These are phyloP conservation scores for Megacollybia marginata DNA, from an alignment of 768 basidiomycete genomes.

Conservation along the genomic window DNA sequence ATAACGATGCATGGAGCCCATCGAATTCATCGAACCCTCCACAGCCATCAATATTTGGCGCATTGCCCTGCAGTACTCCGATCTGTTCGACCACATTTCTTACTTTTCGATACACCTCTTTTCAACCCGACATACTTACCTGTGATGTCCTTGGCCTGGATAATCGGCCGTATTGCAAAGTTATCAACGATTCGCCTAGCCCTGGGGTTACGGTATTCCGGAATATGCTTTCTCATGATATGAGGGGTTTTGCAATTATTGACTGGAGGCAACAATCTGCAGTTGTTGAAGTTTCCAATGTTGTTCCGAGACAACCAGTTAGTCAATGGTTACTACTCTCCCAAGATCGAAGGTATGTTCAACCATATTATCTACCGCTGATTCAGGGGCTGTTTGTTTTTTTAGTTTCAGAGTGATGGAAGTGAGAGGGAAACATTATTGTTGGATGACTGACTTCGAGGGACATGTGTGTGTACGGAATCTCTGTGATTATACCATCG, in stretches of 20 bases:
- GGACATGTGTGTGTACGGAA: slow-evolving; percentile 20
- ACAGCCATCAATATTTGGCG: slow-evolving; percentile 34
- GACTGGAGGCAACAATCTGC: slow-evolving; percentile 22
- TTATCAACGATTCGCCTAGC: slow-evolving; percentile 15
- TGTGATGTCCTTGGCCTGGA: slow-evolving; percentile 11
- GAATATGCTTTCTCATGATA: slow-evolving; percentile 12
- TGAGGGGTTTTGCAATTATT: slow-evolving; percentile 26
- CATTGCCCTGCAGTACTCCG: slow-evolving; percentile 27
- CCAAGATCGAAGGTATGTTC: slow-evolving; percentile 25
- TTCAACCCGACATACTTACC: slow-evolving; percentile 27
- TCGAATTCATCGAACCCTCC: too few relatives aligned
- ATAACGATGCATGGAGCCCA: too few relatives aligned
- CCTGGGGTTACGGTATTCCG: slow-evolving; percentile 21
- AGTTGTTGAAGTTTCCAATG: slow-evolving; percentile 24
- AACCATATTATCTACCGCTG: not conserved
- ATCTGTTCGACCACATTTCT: slow-evolving; percentile 11
- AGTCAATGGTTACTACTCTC: slow-evolving; percentile 30
- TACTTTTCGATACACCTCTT: slow-evolving; percentile 28
- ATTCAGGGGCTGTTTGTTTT: not conserved
- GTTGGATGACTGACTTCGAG: slow-evolving; percentile 24
- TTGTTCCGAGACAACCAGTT: slow-evolving; percentile 21
- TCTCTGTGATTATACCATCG: not conserved
- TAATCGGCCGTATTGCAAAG: not conserved
- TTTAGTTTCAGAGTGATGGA: slow-evolving; percentile 23
- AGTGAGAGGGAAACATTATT: slow-evolving; percentile 22